Evolutionary conservation across 192 early-diverging fungal genomes (phyloP).

Genomic region (Phlyctochytrium bullatum): DNA sequence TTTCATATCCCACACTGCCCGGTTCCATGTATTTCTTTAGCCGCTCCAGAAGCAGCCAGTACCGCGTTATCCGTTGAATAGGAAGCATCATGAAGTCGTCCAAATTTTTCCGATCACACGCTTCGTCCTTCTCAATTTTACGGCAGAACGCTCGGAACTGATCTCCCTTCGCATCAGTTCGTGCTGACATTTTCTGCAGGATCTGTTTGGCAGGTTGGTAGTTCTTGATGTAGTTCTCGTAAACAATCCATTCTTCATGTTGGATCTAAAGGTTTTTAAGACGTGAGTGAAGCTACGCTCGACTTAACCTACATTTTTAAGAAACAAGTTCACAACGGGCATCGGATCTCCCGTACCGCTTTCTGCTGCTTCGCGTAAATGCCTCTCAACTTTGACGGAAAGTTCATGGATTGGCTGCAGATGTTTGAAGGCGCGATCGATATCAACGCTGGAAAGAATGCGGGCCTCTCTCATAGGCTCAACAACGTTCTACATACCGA

Average conservation of each 20-base stretch:
- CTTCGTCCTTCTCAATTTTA: not conserved
- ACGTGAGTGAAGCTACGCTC: too few species aligned
- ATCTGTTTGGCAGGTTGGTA: not conserved
- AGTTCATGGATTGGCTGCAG: not conserved
- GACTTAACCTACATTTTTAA: not conserved
- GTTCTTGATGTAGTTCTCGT: conserved; percentile 2
- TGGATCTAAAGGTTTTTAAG: conserved; percentile 2
- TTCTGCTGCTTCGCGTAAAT: not conserved
- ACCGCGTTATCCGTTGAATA: conserved; percentile 27
- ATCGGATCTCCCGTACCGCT: not conserved
- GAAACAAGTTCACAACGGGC: not conserved
- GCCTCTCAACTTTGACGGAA: not conserved
- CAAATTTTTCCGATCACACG: conserved; percentile 24
- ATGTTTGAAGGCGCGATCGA: not conserved
- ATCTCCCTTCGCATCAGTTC: not conserved
- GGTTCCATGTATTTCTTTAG: conserved; percentile 22
- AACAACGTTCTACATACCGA: not conserved
- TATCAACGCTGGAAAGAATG: not conserved
- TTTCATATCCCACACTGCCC: conserved; percentile 18
- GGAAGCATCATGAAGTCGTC: conserved; percentile 32
- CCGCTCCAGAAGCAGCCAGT: conserved; percentile 26
- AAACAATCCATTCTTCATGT: conserved; percentile 1
- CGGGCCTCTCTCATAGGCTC: not conserved
- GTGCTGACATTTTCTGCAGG: not conserved
- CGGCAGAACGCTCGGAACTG: not conserved